Percentiles rank a stretch among this genome's conserved stretches.
Conservation (phyloP, 768 basidiomycete species). For the Russula compacta region DNA sequence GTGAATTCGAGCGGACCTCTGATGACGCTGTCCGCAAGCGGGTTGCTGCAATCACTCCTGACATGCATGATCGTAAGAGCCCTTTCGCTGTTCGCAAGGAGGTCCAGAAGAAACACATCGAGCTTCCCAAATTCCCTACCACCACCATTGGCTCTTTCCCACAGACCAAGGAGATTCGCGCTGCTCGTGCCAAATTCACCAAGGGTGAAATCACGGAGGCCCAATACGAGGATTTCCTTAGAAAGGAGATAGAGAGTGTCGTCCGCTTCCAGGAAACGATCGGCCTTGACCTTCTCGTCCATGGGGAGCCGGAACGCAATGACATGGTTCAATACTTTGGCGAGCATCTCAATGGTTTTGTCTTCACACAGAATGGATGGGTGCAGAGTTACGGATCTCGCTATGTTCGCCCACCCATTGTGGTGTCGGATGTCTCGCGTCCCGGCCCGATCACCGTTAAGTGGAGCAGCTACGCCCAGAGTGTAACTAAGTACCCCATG, state of each 20-base stretch:
- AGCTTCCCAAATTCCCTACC: slow-evolving; percentile 95
- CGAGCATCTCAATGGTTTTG: slow-evolving; percentile 88
- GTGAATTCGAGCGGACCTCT: slow-evolving; percentile 87
- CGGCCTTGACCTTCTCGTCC: slow-evolving; percentile 93
- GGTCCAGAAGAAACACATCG: slow-evolving; percentile 79
- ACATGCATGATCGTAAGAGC: slow-evolving; percentile 79
- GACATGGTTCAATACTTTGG: slow-evolving; percentile 99
- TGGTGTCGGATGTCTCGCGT: slow-evolving; percentile 96
- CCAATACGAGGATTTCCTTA: slow-evolving; percentile 95
- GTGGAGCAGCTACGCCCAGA: slow-evolving; percentile 97
- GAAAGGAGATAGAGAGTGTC: slow-evolving; percentile 90
- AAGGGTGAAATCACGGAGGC: slow-evolving; percentile 82
- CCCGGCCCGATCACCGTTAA: slow-evolving; percentile 88
- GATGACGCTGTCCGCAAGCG: slow-evolving; percentile 94
- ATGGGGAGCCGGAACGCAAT: slow-evolving; percentile 98
- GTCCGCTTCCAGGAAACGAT: slow-evolving; percentile 96
- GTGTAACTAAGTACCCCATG: slow-evolving; percentile 87
- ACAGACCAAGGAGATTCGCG: slow-evolving; percentile 99
- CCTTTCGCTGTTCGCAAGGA: slow-evolving; percentile 82
- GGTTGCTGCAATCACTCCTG: slow-evolving; percentile 82
- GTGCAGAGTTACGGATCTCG: slow-evolving; percentile 99
- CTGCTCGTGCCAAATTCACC: slow-evolving; percentile 87
- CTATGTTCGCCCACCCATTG: slow-evolving; percentile 97
- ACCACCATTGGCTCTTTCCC: slow-evolving; percentile 99
- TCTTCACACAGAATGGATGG: slow-evolving; percentile 98